Percentiles rank a stretch among this genome's conserved stretches.
Evolutionary conservation across 2,329 filamentous ascomycete genomes (phyloP).

Genomic region (Tolypocladium album): DNA sequence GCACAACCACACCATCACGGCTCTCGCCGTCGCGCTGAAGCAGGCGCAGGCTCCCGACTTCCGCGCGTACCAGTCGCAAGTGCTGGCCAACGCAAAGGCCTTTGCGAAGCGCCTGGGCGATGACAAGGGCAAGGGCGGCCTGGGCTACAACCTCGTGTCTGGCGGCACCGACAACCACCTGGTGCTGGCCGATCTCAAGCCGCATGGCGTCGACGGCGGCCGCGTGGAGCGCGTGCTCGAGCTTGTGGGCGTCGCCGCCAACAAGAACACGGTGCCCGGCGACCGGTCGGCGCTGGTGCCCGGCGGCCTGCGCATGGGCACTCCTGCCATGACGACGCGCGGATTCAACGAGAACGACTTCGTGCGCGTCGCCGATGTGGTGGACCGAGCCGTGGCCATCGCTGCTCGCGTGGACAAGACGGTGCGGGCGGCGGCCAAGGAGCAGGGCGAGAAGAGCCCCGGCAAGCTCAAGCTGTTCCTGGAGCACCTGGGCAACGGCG

Average conservation of each 20-base stretch:
- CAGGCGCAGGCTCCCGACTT: slow-evolving; percentile 87
- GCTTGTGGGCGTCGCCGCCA: slow-evolving; percentile 89
- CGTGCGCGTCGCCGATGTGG: slow-evolving; percentile 71
- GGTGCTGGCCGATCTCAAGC: slow-evolving; percentile 83
- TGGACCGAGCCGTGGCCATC: slow-evolving; percentile 73
- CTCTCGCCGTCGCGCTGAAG: slow-evolving; percentile 85
- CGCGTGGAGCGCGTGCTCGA: slow-evolving; percentile 86
- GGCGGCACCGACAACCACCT: slow-evolving; percentile 97
- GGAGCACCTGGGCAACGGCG: slow-evolving; percentile 56
- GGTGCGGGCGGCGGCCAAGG: slow-evolving; percentile 57
- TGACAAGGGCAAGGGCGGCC: slow-evolving; percentile 61
- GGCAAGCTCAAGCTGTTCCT: slow-evolving; percentile 57
- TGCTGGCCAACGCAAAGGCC: slow-evolving; percentile 83
- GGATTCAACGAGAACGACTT: slow-evolving; percentile 90
- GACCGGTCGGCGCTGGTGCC: slow-evolving; percentile 90
- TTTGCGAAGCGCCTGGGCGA: slow-evolving; percentile 60
- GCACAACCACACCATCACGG: slow-evolving; percentile 98
- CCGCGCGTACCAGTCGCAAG: slow-evolving; percentile 81
- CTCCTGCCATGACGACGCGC: slow-evolving; percentile 93
- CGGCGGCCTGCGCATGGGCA: slow-evolving; percentile 86
- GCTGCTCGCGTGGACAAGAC: slow-evolving; percentile 65
- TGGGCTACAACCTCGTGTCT: slow-evolving; percentile 82
- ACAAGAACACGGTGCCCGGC: slow-evolving; percentile 97
- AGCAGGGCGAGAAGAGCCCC: slow-evolving; percentile 54
- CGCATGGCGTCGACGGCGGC: slow-evolving; percentile 76